These are phyloP conservation scores for Zizania palustris DNA, from an alignment of 202 grass and related monocot genomes.

Conservation along the genomic window DNA sequence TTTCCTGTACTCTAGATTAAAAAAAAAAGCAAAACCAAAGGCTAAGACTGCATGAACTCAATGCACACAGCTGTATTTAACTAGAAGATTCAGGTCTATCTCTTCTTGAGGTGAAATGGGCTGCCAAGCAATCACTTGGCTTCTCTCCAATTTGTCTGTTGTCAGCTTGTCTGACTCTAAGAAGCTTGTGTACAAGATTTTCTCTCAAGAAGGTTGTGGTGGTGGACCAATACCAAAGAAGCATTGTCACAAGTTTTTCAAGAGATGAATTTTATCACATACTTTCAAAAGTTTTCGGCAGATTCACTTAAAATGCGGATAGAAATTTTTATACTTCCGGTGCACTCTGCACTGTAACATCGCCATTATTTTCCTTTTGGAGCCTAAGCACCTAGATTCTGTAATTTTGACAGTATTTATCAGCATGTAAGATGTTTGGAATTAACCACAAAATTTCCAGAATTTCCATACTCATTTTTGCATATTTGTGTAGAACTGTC, in stretches of 20 bases:
- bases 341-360: too few relatives aligned
- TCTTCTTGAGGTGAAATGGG: constrained; percentile 26
- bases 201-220: constrained; percentile 33
- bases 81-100: background rate
- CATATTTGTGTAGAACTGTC: too few relatives aligned
- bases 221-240: constrained; percentile 5
- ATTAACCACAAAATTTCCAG: too few relatives aligned
- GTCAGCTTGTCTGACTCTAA: constrained; percentile 35
- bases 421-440: too few relatives aligned
- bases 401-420: too few relatives aligned
- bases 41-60: constrained; percentile 29
- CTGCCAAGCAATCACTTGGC: constrained; percentile 26
- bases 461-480: too few relatives aligned
- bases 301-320: constrained; percentile 5
- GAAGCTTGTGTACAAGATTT: constrained; percentile 18
- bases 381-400: too few relatives aligned
- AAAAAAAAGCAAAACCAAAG: constrained; percentile 62
- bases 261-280: constrained; percentile 26
- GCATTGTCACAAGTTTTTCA: constrained; percentile 34
- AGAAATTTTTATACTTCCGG: background rate
- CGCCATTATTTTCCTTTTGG: too few relatives aligned
- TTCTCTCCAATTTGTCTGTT: constrained; percentile 28
- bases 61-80: background rate
- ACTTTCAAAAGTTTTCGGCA: constrained; percentile 11
- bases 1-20: constrained; percentile 73